These are phyloP conservation scores for Taxillus chinensis DNA, from an alignment of 164 flowering plant genomes.

Conservation along the genomic window DNA sequence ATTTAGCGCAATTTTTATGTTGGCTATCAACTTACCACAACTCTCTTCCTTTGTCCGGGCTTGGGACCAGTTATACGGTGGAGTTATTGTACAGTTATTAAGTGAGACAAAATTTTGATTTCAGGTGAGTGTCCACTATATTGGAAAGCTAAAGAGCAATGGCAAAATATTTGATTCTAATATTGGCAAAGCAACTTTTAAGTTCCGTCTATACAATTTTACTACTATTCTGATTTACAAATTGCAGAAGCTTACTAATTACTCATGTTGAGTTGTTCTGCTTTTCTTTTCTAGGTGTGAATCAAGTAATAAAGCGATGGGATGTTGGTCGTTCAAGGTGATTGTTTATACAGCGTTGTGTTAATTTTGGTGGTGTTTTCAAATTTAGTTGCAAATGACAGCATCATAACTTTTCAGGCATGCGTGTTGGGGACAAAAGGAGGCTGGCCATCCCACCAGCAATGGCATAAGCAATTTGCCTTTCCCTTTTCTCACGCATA, in stretches of 20 bases:
- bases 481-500: not conserved
- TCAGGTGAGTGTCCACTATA: constrained; percentile 75
- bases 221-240: not conserved
- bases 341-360: not conserved
- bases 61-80: too few species aligned
- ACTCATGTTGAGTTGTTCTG: not conserved
- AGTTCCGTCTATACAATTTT: constrained; percentile 51
- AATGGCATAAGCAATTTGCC: constrained; percentile 64
- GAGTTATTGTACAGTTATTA: too few species aligned
- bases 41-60: too few species aligned
- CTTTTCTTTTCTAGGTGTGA: constrained; percentile 40
- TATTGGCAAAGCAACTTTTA: constrained; percentile 57
- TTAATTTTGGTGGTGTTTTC: not conserved
- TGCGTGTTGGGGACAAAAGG: constrained; percentile 94
- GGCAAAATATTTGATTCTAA: constrained; percentile 79
- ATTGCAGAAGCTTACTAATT: too few species aligned
- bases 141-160: constrained; percentile 77
- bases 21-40: too few species aligned
- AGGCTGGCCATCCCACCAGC: constrained; percentile 85
- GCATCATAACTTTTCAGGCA: constrained; percentile 42
- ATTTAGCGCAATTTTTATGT: too few species aligned
- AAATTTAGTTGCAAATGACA: not conserved
- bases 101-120: constrained; percentile 2
- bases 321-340: constrained; percentile 90
- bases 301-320: constrained; percentile 83